Conservation (phyloP, 192 early-diverging fungal species). For the Allomyces javanicus region DNA sequence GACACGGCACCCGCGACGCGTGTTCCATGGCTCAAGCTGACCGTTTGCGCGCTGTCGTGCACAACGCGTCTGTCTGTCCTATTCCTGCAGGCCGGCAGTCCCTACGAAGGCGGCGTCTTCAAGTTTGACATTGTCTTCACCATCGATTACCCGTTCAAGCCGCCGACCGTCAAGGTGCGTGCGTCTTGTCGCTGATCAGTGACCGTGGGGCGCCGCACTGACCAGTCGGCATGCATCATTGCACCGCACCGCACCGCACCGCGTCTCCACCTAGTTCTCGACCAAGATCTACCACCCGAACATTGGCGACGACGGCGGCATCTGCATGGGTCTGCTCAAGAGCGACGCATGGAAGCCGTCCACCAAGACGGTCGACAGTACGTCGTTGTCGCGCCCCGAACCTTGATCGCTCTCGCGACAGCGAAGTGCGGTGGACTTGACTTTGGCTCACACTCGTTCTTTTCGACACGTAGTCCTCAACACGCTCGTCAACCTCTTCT, state of each 20-base stretch:
- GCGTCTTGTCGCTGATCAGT: neutral
- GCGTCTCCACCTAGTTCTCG: slow-evolving; percentile 38
- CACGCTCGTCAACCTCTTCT: slow-evolving; percentile 39
- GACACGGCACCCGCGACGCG: neutral
- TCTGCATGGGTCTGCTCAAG: slow-evolving; percentile 58
- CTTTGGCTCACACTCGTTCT: neutral
- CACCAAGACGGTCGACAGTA: slow-evolving; percentile 45
- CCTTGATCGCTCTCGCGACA: neutral
- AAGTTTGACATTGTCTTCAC: slow-evolving; percentile 45
- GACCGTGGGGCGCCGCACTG: neutral
- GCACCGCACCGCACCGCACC: too few relatives aligned
- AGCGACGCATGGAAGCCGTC: slow-evolving; percentile 71
- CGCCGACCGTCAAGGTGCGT: slow-evolving; percentile 33
- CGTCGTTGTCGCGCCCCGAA: neutral
- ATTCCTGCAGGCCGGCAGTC: slow-evolving; percentile 21
- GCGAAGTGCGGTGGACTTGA: neutral
- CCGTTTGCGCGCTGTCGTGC: neutral
- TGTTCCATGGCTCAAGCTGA: neutral
- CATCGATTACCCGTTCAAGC: slow-evolving; percentile 64
- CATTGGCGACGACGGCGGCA: slow-evolving; percentile 58
- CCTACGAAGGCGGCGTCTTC: slow-evolving; percentile 55
- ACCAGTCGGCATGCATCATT: neutral
- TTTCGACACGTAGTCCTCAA: slow-evolving; percentile 26
- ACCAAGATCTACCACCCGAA: slow-evolving; percentile 73
- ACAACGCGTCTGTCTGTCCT: neutral